Conservation (phyloP, 768 basidiomycete genomes). For the Trichaptum fuscoviolaceum region DNA sequence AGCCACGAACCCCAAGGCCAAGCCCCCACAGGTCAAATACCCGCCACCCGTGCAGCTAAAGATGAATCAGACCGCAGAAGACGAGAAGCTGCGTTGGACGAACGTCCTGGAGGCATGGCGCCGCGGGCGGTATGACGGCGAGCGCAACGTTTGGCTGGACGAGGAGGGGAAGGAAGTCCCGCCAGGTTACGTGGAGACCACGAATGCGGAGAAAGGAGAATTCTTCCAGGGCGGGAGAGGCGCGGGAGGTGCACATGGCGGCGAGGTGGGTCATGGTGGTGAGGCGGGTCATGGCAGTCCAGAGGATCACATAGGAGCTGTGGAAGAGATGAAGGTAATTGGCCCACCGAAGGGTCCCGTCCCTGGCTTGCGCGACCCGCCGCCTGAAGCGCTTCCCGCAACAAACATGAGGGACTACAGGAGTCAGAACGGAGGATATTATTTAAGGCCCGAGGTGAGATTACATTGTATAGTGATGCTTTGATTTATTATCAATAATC, state of each 20-base stretch:
- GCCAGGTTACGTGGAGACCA: conserved; percentile 46
- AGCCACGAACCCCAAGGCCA: not conserved
- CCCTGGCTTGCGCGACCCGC: not conserved
- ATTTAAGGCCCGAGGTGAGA: conserved; percentile 67
- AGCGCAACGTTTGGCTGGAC: conserved; percentile 49
- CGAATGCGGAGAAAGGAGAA: conserved; percentile 29
- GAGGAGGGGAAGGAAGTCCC: conserved; percentile 33
- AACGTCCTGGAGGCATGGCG: conserved; percentile 46
- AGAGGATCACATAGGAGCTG: not conserved
- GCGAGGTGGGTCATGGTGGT: conserved; percentile 3
- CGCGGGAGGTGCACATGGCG: conserved; percentile 18
- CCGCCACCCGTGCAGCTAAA: not conserved
- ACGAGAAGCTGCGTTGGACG: conserved; percentile 36
- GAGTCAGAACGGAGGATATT: conserved; percentile 40
- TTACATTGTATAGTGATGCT: not conserved
- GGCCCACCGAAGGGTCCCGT: not conserved
- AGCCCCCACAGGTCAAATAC: not conserved
- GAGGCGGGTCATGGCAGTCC: not conserved
- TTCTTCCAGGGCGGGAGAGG: conserved; percentile 40
- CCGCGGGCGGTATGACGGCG: conserved; percentile 34
- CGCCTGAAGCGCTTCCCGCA: not conserved
- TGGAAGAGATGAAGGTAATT: not conserved
- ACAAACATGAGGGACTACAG: conserved; percentile 46
- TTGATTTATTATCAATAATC: not conserved
- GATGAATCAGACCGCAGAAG: conserved; percentile 7